Conservation (phyloP, 495 filamentous ascomycete genomes). For the Trichoderma virens region DNA sequence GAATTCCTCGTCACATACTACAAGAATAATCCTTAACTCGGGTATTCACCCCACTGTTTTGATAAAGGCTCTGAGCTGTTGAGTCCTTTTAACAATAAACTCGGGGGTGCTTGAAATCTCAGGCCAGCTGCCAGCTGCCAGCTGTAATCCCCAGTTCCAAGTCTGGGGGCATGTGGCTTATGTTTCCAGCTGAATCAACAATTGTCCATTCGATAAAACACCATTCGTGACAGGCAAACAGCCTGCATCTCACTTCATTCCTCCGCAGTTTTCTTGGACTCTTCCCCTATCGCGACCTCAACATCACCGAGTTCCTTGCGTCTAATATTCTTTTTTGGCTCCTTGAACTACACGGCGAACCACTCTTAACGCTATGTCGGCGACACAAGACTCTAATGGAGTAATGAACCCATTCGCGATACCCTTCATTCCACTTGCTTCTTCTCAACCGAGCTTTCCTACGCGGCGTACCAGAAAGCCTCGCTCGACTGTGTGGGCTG, state of each 20-base stretch:
- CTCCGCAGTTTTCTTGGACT: background rate
- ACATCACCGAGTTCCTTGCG: background rate
- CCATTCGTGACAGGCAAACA: background rate
- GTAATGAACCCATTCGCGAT: background rate
- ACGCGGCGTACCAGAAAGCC: background rate
- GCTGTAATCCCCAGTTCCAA: background rate
- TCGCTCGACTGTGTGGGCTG: background rate
- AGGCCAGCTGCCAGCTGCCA: background rate
- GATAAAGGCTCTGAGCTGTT: too few relatives aligned
- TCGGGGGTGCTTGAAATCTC: too few relatives aligned
- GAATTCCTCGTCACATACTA: too few relatives aligned
- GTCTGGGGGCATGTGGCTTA: background rate
- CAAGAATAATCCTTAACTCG: too few relatives aligned
- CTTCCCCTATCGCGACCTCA: background rate
- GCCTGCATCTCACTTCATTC: background rate
- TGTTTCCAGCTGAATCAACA: background rate
- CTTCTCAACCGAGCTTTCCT: background rate
- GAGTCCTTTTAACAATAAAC: too few relatives aligned
- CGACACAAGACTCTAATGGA: background rate
- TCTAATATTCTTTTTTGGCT: background rate
- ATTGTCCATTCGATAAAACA: background rate
- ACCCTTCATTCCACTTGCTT: background rate
- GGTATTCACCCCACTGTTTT: too few relatives aligned
- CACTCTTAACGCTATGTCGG: background rate
- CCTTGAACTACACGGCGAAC: background rate